phyloP scores from a whole-genome alignment of 2,329 filamentous ascomycete species.

The Fusarium agapanthi region DNA sequence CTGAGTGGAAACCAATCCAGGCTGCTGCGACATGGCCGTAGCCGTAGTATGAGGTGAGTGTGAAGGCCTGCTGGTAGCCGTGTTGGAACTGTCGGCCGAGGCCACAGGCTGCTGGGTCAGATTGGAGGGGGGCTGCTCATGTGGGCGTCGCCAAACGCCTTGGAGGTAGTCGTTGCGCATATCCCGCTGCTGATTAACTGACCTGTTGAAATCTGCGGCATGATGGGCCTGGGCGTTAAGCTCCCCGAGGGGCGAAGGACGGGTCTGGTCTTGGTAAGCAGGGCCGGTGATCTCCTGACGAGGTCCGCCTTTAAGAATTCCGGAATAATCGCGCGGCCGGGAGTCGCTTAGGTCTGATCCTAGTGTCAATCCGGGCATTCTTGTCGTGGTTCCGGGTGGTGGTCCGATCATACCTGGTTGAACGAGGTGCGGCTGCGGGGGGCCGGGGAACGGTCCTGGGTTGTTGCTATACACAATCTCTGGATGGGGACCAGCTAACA shows the following conservation, averaged over 20 bases:
- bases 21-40: conserved; percentile 65
- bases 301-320: conserved; percentile 78
- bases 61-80: conserved; percentile 61
- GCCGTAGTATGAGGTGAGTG: conserved; percentile 67
- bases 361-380: conserved; percentile 86
- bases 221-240: conserved; percentile 87
- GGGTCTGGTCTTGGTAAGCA: conserved; percentile 86
- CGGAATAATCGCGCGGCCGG: conserved; percentile 81
- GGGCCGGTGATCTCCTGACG: conserved; percentile 90
- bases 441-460: conserved; percentile 70
- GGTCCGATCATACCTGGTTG: conserved; percentile 76
- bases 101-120: conserved; percentile 59
- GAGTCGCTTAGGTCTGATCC: conserved; percentile 80
- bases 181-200: conserved; percentile 80
- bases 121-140: conserved; percentile 73
- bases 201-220: conserved; percentile 89
- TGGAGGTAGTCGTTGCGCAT: conserved; percentile 83
- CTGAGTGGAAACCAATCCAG: conserved; percentile 67
- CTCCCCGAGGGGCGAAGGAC: conserved; percentile 78
- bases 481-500: conserved; percentile 75
- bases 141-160: conserved; percentile 82
- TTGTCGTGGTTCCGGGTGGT: conserved; percentile 70
- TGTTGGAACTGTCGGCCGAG: conserved; percentile 51
- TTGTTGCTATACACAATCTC: conserved; percentile 90
- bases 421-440: conserved; percentile 73